Conservation (phyloP, 768 basidiomycete genomes). For the Termitomyces sp. region DNA sequence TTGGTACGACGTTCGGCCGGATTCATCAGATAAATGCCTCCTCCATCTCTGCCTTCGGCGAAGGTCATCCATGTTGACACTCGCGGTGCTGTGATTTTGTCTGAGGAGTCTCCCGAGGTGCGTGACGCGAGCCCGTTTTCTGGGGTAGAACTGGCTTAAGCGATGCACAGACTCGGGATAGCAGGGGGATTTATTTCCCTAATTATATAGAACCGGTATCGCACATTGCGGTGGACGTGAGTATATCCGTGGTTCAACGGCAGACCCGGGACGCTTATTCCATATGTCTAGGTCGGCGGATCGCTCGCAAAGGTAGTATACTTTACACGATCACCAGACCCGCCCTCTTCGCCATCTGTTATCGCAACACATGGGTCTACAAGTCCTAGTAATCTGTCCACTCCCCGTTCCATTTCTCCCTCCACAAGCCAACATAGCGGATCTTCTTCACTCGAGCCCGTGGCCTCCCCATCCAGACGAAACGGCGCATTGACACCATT, state of each 20-base stretch:
- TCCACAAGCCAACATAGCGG: slow-evolving; percentile 24
- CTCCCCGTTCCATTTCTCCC: slow-evolving; percentile 40
- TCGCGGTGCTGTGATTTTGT: slow-evolving; percentile 86
- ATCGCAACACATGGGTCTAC: slow-evolving; percentile 54
- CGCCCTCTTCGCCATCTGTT: slow-evolving; percentile 71
- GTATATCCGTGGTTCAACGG: slow-evolving; percentile 25
- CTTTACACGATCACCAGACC: slow-evolving; percentile 90
- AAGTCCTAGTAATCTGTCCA: slow-evolving; percentile 38
- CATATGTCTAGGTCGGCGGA: slow-evolving; percentile 73
- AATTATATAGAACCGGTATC: slow-evolving; percentile 97
- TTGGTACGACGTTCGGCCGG: slow-evolving; percentile 6
- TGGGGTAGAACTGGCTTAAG: slow-evolving; percentile 8
- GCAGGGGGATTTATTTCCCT: slow-evolving; percentile 94
- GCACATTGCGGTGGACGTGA: slow-evolving; percentile 94
- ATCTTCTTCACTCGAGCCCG: slow-evolving; percentile 20
- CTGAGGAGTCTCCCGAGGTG: slow-evolving; percentile 93
- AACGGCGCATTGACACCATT: slow-evolving; percentile 82
- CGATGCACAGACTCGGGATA: slow-evolving; percentile 71
- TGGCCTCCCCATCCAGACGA: slow-evolving; percentile 30
- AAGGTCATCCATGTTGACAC: slow-evolving; percentile 94
- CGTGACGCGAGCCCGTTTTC: slow-evolving; percentile 18
- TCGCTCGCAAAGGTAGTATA: slow-evolving; percentile 98
- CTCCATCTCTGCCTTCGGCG: slow-evolving; percentile 69
- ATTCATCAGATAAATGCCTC: slow-evolving; percentile 26
- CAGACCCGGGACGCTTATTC: slow-evolving; percentile 10